phyloP scores from a whole-genome alignment of 257 asterid genomes.

The Ilex asprella region DNA sequence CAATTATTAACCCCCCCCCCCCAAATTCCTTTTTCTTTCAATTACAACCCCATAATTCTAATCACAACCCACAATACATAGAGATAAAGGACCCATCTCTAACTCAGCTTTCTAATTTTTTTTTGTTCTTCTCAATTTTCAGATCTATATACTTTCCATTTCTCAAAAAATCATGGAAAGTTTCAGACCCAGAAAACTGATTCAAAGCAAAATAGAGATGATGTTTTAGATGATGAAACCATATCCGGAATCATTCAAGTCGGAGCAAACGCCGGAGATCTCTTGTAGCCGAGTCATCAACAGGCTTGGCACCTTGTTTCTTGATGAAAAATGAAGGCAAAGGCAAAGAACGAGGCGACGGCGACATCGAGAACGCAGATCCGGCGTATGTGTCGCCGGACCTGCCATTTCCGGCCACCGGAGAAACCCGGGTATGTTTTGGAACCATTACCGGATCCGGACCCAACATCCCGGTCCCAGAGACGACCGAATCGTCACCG shows the following conservation, averaged over 20 bases:
- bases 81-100: too few relatives aligned
- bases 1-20: too few relatives aligned
- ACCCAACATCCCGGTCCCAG: too few relatives aligned
- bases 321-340: not conserved
- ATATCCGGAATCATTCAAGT: conserved; percentile 23
- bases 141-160: not conserved
- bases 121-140: not conserved
- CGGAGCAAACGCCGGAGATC: conserved; percentile 41
- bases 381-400: not conserved
- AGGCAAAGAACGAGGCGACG: not conserved
- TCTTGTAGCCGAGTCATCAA: not conserved
- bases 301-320: not conserved
- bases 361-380: not conserved
- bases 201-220: not conserved
- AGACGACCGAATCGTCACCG: too few relatives aligned
- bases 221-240: too few relatives aligned
- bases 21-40: too few relatives aligned
- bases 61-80: too few relatives aligned
- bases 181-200: not conserved
- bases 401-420: too few relatives aligned
- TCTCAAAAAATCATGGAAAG: not conserved
- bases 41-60: too few relatives aligned
- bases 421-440: too few relatives aligned
- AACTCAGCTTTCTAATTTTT: too few relatives aligned
- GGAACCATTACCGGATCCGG: too few relatives aligned